A percentile compares a stretch with the other conserved stretches of the same genome.
Conservation (phyloP, 2,329 filamentous ascomycete genomes). For the Aphanoascus verrucosus region DNA sequence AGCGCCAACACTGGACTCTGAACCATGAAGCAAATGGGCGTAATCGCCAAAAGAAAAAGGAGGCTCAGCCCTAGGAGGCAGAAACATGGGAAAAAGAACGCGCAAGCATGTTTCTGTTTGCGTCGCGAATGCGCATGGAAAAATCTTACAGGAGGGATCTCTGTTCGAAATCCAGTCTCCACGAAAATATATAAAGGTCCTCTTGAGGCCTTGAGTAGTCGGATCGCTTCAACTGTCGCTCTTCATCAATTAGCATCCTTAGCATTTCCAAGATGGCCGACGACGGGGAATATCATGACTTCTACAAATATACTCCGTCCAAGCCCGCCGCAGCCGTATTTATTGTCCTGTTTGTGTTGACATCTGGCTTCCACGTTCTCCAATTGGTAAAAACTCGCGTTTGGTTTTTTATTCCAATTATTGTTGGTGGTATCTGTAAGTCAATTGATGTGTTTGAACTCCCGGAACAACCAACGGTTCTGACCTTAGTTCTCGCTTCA, state of each 20-base stretch:
- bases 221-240: neutral
- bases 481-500: conserved; percentile 17
- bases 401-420: conserved; percentile 24
- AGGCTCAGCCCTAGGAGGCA: too few relatives aligned
- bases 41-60: neutral
- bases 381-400: conserved; percentile 28
- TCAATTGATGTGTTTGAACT: neutral
- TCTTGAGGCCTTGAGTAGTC: neutral
- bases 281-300: conserved; percentile 14
- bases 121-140: neutral
- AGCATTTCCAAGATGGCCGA: conserved; percentile 7
- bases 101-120: conserved; percentile 3
- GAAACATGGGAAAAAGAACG: neutral
- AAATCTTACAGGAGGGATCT: neutral
- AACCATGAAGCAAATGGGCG: too few relatives aligned
- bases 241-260: neutral
- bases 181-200: neutral
- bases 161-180: too few relatives aligned
- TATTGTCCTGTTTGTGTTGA: conserved; percentile 33
- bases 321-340: conserved; percentile 37
- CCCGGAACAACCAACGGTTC: neutral
- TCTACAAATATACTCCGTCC: conserved; percentile 33
- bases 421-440: conserved; percentile 25
- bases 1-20: too few relatives aligned
- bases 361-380: conserved; percentile 32